phyloP scores from a whole-genome alignment of 169 alveolate genomes.

The Theileria parva region DNA sequence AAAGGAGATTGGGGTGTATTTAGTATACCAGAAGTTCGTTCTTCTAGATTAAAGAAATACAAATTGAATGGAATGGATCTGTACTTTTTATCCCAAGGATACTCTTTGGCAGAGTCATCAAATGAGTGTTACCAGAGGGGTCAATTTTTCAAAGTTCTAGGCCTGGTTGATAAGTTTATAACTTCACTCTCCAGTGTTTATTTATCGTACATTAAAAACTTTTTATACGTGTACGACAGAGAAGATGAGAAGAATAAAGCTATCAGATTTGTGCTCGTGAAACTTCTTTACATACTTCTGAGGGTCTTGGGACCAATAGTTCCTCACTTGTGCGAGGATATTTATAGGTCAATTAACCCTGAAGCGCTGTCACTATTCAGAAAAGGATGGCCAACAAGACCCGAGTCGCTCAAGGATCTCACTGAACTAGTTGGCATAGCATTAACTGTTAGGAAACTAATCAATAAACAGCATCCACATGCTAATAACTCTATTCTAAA shows the following conservation, averaged over 20 bases:
- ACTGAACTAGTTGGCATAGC: constrained; percentile 6
- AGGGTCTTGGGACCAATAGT: constrained; percentile 56
- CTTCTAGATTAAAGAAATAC: background rate
- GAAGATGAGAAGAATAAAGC: constrained; percentile 30
- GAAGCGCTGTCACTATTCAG: constrained; percentile 36
- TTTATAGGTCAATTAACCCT: constrained; percentile 8
- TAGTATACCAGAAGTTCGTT: background rate
- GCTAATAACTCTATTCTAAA: background rate
- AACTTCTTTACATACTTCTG: constrained; percentile 28
- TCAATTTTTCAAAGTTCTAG: constrained; percentile 36
- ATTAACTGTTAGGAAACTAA: constrained; percentile 5
- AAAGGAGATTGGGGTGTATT: background rate
- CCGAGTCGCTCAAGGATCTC: constrained; percentile 6
- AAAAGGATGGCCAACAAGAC: constrained; percentile 38
- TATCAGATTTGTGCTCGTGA: constrained; percentile 13
- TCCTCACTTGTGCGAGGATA: constrained; percentile 67
- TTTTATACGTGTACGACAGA: constrained; percentile 25
- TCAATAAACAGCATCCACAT: constrained; percentile 9
- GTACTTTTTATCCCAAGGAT: constrained; percentile 43
- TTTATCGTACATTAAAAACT: constrained; percentile 51
- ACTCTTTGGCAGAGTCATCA: constrained; percentile 24
- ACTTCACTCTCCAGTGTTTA: constrained; percentile 52
- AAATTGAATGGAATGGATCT: constrained; percentile 37
- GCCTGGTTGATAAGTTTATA: constrained; percentile 30
- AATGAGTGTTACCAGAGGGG: constrained; percentile 27